Evolutionary conservation across 1,284 basidiomycete species (phyloP).

Genomic region (Irpex lacteus): DNA sequence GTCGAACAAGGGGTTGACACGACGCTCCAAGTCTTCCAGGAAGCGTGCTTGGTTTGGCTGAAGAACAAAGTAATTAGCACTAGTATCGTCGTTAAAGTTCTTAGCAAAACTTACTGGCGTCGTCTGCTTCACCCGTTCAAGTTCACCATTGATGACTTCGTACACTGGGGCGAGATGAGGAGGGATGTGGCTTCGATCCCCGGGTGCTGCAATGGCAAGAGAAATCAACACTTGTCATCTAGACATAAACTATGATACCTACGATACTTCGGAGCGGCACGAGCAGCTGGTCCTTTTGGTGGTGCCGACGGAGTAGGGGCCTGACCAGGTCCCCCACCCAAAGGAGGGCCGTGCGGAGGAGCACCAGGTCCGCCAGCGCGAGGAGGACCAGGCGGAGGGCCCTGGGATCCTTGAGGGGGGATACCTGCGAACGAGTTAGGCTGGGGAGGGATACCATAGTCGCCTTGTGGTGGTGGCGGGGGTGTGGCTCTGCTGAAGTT

Average conservation of each 20-base stretch:
- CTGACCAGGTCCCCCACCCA: constrained; percentile 29
- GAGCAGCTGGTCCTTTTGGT: constrained; percentile 37
- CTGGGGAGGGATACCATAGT: constrained; percentile 20
- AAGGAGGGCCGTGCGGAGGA: constrained; percentile 38
- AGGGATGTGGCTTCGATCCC: constrained; percentile 91
- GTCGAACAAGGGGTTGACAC: constrained; percentile 87
- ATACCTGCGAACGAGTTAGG: constrained; percentile 23
- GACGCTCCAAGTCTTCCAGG: constrained; percentile 85
- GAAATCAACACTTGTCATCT: constrained; percentile 5
- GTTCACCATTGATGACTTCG: constrained; percentile 59
- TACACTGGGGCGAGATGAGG: constrained; percentile 67
- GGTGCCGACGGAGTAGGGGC: constrained; percentile 25
- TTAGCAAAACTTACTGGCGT: constrained; percentile 54
- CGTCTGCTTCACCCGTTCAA: constrained; percentile 66
- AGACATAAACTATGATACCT: constrained; percentile 32
- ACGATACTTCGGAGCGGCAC: constrained; percentile 83
- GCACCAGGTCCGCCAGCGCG: constrained; percentile 28
- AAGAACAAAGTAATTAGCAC: constrained; percentile 16
- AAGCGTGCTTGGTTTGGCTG: constrained; percentile 83
- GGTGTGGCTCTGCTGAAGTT: constrained; percentile 23
- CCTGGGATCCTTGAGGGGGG: constrained; percentile 22
- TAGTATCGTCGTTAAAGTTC: constrained; percentile 11
- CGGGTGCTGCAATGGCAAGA: constrained; percentile 57
- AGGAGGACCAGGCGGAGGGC: constrained; percentile 31
- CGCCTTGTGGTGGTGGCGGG: constrained; percentile 16